Base-by-base conservation (phyloP, 192 early-diverging fungal species). In the Podila verticillata region DNA sequence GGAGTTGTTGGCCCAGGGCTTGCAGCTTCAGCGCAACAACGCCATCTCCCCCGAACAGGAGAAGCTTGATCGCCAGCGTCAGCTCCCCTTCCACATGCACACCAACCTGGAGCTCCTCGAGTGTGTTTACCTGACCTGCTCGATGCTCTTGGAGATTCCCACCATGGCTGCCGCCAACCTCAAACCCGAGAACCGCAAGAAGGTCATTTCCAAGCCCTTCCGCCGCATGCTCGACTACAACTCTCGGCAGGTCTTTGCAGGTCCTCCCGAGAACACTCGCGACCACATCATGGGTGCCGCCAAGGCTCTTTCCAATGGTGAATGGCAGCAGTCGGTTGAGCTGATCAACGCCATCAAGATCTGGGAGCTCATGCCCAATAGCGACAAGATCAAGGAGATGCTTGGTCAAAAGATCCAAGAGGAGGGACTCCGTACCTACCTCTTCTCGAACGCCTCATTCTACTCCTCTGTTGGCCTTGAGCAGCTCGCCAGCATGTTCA, bases 51-150 rank as follows among this genome's bases (percentile, higher is more conserved):
- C 94, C 2, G 96, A 96, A 77, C 93, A 96, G 74, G 98, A 98
- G 84, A 89, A 93, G 73, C 87, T 96, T 30, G 96, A 98, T 83
- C 94, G 95, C 78, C 94, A 93, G 86, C 89, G 98, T 66, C 97
- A 98, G 88, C 86, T 99, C 75, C 98, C 98, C 26, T 98, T 98
- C 94, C 98, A 99, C 87, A 97, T 99, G 94, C 96, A 97, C 87
- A 96, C 99, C 83, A 99, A 99, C 88, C 84, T 99, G 54, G 98
- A 99, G 86, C 90, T 99, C 24, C 85, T 99, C 48, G 98, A 99
- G 89, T 98, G 95, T 80, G 93, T 95, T 29, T 98, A 97, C 86
- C 84, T 98, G 83, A 95, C 94, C 17, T 94, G 92, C 81, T 95
- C 95, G n/a, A 97, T 99, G 96, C 86, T 99, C 49, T 85, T 99